Conservation (phyloP, 108 stramenopile genomes). For the Mayamaea pseudoterrestris region DNA sequence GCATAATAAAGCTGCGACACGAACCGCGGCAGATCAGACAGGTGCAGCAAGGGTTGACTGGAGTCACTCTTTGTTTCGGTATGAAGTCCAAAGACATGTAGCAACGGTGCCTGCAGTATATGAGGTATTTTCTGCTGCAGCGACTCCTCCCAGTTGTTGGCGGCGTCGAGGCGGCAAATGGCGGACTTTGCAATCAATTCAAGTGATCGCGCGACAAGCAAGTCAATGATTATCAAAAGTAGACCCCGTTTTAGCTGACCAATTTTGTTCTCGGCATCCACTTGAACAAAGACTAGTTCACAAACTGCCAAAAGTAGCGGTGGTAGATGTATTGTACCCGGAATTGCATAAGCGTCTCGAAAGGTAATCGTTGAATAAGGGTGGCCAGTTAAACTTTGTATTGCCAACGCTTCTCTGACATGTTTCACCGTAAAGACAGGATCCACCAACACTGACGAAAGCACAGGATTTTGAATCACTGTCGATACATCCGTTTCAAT, state of each 20-base stretch:
- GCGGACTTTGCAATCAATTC: background rate
- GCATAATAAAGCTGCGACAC: slow-evolving; percentile 1
- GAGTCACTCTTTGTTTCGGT: background rate
- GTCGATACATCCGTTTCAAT: background rate
- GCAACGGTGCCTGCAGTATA: background rate
- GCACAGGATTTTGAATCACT: background rate
- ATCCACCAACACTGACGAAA: background rate
- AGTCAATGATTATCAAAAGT: background rate
- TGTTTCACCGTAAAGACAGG: background rate
- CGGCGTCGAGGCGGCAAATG: background rate
- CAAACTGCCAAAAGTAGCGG: background rate
- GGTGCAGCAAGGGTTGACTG: background rate
- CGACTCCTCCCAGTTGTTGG: background rate
- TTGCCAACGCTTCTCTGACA: background rate
- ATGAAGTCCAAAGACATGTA: background rate
- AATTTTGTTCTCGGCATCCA: background rate
- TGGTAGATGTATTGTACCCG: background rate
- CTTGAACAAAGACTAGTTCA: background rate
- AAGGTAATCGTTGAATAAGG: background rate
- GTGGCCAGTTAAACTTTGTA: background rate
- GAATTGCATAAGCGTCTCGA: background rate
- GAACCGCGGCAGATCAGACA: too few relatives aligned
- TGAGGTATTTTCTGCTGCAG: background rate
- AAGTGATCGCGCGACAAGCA: background rate
- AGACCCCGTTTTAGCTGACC: background rate